Evolutionary conservation across 805 yeast genomes (phyloP), one percentile per base, ranked within the genome.

Genomic region (Yarrowia divulgata): DNA sequence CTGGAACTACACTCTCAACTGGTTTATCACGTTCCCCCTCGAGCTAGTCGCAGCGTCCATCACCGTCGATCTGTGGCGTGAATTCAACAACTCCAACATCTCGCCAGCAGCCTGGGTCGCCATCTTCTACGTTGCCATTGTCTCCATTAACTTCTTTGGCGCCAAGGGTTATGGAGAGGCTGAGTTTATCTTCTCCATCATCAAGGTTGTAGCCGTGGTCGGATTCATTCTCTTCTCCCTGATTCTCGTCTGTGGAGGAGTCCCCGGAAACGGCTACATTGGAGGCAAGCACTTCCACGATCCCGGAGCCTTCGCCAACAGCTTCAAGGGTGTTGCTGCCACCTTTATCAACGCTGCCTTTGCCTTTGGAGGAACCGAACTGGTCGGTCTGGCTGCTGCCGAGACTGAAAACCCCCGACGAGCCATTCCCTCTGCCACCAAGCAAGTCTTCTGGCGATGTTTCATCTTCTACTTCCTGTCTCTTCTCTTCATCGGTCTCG

Each of bases 391-490:
- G 52, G 88, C 91, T 13, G 88, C 91, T 37, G 91, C 92, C 7
- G 93, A 89, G 77, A 81, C 90, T 34, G 83, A 79, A 49, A 85
- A 88, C 76, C 92, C 93, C 64, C 81, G 90, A 74, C 82, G 81
- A 69, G 79, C 89, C 2, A 82, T 88, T 70, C 93, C 92, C 49
- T 82, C 83, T 68, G 91, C 93, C 52, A 86, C 88, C 69, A 89
- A 89, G 77, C 91, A 89, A 78, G 90, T 89, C 1, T 88, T 90
- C 78, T 89, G 93, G 92, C 82, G 93, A 78, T 87, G 90, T 71
- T 79, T 87, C 35, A 77, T 88, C 72, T 89, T 89, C 75, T 90
- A 90, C 79, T 82, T 90, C 75, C 75, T 81, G n/a, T 81, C 86
- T 72, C 84, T 77, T 76, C 87, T 77, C 69, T 81, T 82, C 74